phyloP scores from a whole-genome alignment of 345 rosid genomes.

The Aurinia saxatilis region DNA sequence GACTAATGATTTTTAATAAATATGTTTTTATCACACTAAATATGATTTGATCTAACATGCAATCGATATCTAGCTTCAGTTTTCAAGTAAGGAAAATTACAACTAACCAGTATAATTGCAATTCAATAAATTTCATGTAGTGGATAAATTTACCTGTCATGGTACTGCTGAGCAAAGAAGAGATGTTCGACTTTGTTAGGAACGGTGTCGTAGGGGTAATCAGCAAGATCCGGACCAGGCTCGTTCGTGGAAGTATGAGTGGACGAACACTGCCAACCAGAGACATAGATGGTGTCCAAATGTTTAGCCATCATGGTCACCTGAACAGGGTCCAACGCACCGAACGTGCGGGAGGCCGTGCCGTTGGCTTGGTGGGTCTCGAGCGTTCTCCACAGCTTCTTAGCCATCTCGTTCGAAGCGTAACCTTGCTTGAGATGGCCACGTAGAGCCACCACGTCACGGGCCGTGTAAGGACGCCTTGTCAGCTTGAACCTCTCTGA shows the following conservation, averaged over 20 bases:
- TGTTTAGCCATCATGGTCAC: slow-evolving; percentile 97
- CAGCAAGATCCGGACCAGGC: slow-evolving; percentile 98
- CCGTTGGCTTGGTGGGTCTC: slow-evolving; percentile 84
- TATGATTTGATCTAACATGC: neutral
- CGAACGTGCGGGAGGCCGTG: slow-evolving; percentile 88
- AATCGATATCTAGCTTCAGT: neutral
- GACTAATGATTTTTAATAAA: no score
- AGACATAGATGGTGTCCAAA: slow-evolving; percentile 80
- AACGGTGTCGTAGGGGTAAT: slow-evolving; percentile 91
- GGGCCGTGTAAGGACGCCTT: slow-evolving; percentile 67
- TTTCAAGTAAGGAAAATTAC: neutral
- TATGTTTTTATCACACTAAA: no score
- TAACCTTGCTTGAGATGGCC: slow-evolving; percentile 76
- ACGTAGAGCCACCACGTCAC: slow-evolving; percentile 80
- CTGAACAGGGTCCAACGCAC: slow-evolving; percentile 91
- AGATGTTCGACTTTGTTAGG: slow-evolving; percentile 95
- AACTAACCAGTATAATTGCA: neutral
- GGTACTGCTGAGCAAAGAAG: slow-evolving; percentile 89
- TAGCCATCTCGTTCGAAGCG: slow-evolving; percentile 85
- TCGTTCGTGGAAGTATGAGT: slow-evolving; percentile 86
- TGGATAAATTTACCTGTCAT: slow-evolving; percentile 38
- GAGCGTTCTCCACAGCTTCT: slow-evolving; percentile 86
- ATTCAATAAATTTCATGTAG: neutral
- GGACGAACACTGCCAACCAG: slow-evolving; percentile 99
- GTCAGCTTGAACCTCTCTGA: slow-evolving; percentile 95